These are phyloP conservation scores for Tephrocybe sp. DNA, from an alignment of 768 basidiomycete species.

Conservation along the genomic window DNA sequence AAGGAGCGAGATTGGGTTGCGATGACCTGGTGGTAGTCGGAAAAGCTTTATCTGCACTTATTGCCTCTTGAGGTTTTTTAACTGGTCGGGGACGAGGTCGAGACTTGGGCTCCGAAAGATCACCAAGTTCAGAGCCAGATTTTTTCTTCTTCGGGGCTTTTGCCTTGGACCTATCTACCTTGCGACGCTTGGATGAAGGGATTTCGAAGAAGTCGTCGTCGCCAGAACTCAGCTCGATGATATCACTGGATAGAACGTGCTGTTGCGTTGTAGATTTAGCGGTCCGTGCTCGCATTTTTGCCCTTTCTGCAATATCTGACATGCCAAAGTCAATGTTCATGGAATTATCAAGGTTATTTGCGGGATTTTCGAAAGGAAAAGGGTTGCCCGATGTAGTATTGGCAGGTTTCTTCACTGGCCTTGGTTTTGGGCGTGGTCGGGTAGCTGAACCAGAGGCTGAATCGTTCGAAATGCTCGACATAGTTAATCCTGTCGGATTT, in stretches of 20 bases:
- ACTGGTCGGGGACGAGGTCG: conserved; percentile 11
- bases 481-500: background rate
- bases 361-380: background rate
- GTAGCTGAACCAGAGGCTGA: conserved; percentile 11
- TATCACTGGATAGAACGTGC: conserved; percentile 19
- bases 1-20: conserved; percentile 12
- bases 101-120: conserved; percentile 3
- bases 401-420: conserved; percentile 16
- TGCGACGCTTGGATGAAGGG: conserved; percentile 24
- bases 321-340: conserved; percentile 17
- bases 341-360: conserved; percentile 4
- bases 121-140: conserved; percentile 15
- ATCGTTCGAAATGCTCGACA: background rate
- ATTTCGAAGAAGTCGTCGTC: conserved; percentile 31
- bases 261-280: conserved; percentile 17
- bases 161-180: conserved; percentile 20
- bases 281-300: conserved; percentile 50
- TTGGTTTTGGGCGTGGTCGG: conserved; percentile 30
- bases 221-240: conserved; percentile 46
- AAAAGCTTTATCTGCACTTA: background rate
- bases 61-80: conserved; percentile 2
- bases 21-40: conserved; percentile 4
- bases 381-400: conserved; percentile 3
- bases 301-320: conserved; percentile 52
- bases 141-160: conserved; percentile 18